Evolutionary conservation across 148 eudicot genomes (phyloP), one percentile per base, ranked within the genome.

Genomic region (Gaultheria prostrata): DNA sequence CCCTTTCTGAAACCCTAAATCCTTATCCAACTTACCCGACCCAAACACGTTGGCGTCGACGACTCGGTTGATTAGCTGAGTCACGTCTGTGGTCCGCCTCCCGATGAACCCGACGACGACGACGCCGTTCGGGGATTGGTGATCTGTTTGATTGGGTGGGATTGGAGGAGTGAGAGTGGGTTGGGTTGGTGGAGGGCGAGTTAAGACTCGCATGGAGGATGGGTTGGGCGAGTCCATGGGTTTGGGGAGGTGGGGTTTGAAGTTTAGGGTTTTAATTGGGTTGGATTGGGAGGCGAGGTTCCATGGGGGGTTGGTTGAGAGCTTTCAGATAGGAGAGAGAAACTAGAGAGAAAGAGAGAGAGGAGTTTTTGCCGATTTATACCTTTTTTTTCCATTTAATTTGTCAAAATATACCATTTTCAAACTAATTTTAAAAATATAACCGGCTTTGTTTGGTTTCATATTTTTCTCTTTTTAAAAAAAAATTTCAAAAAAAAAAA

Each of bases 51-150:
- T 83, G 61, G 92, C 86, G 88, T 96, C 98, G 69, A 94, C 48
- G 2, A 96, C 74, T 51, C 94, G 89, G 88, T 94, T 94, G 78
- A 94, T 90, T 39, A 96, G 87, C 57, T 93, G 89, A 2, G 93
- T 84, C 18, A 91, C 90, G 54, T 93, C 91, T 14, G 48, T 35
- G 54, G 79, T 79, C 10, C 89, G 89, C 21, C 89, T 87, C 13
- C 91, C 91, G 56, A 95, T 87, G 90, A 95, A 92, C 8, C 98
- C 97, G 51, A 95, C 95, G 1, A 94, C 96, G 6, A 93, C 94
- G 82, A 94, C 91, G 83, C 94, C 97, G 59, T 81, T 83, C 65
- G 82, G 83, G 21, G 89, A 12, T 10, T 84, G 50, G 77, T 73
- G 50, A 9, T 73, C 77, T 0, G 51, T 82, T 78, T 82, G 70